phyloP scores from a whole-genome alignment of 2,329 filamentous ascomycete genomes.

The Epichloe coenophiala region DNA sequence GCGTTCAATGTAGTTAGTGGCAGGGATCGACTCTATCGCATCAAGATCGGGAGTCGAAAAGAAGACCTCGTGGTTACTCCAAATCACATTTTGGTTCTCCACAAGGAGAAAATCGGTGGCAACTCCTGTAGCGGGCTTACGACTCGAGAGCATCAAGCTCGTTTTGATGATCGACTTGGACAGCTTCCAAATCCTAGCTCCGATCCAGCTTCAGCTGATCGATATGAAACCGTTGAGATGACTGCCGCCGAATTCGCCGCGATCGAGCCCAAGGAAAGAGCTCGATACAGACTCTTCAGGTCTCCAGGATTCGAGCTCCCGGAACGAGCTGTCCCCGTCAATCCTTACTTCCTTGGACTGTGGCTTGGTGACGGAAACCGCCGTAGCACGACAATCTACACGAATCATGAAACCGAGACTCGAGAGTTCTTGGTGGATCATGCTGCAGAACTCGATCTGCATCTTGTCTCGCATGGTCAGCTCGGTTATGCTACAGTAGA shows the following conservation, averaged over 20 bases:
- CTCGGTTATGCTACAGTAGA: too few species aligned
- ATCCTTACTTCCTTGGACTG: not conserved
- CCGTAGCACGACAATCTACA: not conserved
- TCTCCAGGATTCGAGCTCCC: conserved; percentile 18
- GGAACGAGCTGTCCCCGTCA: conserved; percentile 6
- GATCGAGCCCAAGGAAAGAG: conserved; percentile 22
- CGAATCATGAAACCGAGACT: not conserved
- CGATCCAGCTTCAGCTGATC: not conserved
- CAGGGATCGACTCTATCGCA: conserved; percentile 32
- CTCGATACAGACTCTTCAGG: conserved; percentile 22
- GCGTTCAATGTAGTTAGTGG: conserved; percentile 37
- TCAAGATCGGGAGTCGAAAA: conserved; percentile 25
- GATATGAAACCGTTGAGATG: conserved; percentile 30
- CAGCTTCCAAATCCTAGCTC: too few species aligned
- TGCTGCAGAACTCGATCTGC: not conserved
- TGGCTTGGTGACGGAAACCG: not conserved
- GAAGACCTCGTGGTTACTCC: conserved; percentile 36
- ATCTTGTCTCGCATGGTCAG: not conserved
- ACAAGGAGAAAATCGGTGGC: conserved; percentile 17
- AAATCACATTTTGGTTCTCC: conserved; percentile 34
- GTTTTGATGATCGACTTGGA: too few species aligned
- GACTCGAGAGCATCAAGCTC: too few species aligned
- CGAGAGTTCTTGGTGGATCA: not conserved
- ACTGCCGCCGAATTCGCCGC: conserved; percentile 30
- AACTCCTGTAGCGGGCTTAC: too few species aligned